Percentiles rank a stretch among this genome's conserved stretches.
These are phyloP conservation scores for Dendrobium catenatum DNA, from an alignment of 106 monocot species.

Conservation along the genomic window DNA sequence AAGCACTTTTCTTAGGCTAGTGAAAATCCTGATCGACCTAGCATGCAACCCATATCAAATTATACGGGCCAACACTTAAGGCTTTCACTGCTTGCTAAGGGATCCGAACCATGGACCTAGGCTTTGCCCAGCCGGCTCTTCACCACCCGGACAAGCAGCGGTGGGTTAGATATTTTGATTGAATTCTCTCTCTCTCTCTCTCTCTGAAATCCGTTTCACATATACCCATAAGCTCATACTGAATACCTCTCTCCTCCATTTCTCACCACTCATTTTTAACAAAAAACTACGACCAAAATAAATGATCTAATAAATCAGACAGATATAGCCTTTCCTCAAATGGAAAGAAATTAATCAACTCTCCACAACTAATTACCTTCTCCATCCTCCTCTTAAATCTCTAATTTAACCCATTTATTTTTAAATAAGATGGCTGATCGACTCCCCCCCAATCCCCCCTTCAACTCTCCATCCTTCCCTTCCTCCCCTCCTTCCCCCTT, in stretches of 20 bases:
- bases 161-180: no score
- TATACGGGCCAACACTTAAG: no score
- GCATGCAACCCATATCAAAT: no score
- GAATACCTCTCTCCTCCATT: neutral
- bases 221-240: neutral
- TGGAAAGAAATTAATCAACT: neutral
- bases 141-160: no score
- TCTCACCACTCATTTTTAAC: neutral
- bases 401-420: neutral
- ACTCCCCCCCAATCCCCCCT: conserved; percentile 70
- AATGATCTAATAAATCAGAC: neutral
- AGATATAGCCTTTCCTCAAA: neutral
- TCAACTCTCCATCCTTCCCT: conserved; percentile 28
- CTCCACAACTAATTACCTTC: neutral
- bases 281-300: neutral
- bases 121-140: no score
- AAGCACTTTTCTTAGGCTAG: no score
- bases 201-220: neutral
- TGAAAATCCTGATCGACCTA: no score
- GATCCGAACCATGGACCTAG: no score
- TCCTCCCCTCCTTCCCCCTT: neutral
- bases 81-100: no score
- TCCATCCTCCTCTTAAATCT: neutral
- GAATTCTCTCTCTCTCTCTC: neutral
- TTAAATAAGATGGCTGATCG: conserved; percentile 38